phyloP scores from a whole-genome alignment of 768 basidiomycete genomes.

The Rhodosporidiobolus odoratus region DNA sequence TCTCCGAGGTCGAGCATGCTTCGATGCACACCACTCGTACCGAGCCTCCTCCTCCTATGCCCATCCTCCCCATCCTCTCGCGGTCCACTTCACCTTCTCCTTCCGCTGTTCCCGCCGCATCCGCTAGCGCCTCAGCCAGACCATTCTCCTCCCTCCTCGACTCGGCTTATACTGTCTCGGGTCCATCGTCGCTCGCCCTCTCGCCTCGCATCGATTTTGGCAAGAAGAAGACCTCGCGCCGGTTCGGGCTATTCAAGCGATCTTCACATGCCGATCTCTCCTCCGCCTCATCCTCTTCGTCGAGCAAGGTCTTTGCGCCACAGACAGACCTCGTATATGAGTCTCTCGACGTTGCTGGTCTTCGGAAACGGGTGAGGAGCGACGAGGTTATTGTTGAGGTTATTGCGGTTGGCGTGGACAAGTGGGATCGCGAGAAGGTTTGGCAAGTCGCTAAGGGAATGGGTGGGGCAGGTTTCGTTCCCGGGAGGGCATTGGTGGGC shows the following conservation, averaged over 20 bases:
- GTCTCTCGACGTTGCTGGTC: conserved; percentile 5
- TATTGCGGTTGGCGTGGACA: conserved; percentile 42
- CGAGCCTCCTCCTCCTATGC: too few species aligned
- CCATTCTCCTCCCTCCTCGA: conserved; percentile 1
- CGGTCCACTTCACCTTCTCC: not conserved
- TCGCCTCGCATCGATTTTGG: conserved; percentile 18
- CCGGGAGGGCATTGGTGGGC: conserved; percentile 41
- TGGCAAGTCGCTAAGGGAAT: conserved; percentile 33
- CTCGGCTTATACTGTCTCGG: not conserved
- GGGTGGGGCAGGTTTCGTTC: conserved; percentile 39
- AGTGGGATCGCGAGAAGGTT: conserved; percentile 36
- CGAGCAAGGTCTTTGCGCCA: conserved; percentile 12
- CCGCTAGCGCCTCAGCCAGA: not conserved
- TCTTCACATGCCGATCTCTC: conserved; percentile 2
- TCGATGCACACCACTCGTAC: too few species aligned
- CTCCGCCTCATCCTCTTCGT: not conserved
- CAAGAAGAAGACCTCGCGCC: conserved; percentile 29
- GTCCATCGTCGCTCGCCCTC: conserved; percentile 15
- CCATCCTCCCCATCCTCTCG: not conserved
- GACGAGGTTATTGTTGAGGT: conserved; percentile 42
- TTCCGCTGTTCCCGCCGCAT: not conserved
- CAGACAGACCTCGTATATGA: conserved; percentile 23
- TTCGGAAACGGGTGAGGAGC: conserved; percentile 23
- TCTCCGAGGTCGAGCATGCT: not conserved
- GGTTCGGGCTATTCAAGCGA: conserved; percentile 27